Evolutionary conservation across 495 filamentous ascomycete genomes (phyloP).

Genomic region (Trichocladium antarcticum): DNA sequence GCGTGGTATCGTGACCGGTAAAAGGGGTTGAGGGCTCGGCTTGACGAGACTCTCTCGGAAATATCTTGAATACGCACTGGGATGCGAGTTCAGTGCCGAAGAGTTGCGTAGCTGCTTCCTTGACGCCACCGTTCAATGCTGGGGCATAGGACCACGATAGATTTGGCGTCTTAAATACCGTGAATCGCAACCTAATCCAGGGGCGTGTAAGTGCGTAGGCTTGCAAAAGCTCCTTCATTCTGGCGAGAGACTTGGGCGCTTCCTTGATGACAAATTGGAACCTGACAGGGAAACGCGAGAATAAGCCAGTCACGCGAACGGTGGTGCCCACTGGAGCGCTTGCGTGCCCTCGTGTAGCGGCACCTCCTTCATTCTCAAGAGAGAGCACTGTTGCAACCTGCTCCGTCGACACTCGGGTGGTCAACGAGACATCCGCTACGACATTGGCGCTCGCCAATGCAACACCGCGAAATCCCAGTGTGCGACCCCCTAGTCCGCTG

Average conservation of each 20-base stretch:
- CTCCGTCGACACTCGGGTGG: conserved; percentile 62
- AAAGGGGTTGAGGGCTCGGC: background rate
- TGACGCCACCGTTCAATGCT: conserved; percentile 38
- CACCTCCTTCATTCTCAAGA: conserved; percentile 31
- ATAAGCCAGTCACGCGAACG: conserved; percentile 55
- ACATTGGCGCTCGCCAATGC: conserved; percentile 71
- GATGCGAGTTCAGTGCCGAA: conserved; percentile 55
- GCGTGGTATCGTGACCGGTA: background rate
- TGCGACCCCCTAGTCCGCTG: conserved; percentile 49
- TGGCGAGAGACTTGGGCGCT: conserved; percentile 47
- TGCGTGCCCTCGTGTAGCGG: conserved; percentile 30
- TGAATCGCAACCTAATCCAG: conserved; percentile 51
- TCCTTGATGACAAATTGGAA: conserved; percentile 53
- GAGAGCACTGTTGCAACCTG: conserved; percentile 42
- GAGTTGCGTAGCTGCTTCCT: conserved; percentile 58
- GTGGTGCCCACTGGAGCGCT: conserved; percentile 73
- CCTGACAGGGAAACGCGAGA: conserved; percentile 64
- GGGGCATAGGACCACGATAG: conserved; percentile 66
- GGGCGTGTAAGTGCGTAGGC: conserved; percentile 66
- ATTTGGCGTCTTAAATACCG: conserved; percentile 52
- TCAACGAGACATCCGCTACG: conserved; percentile 53
- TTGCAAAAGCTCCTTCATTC: conserved; percentile 58
- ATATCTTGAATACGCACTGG: conserved; percentile 28
- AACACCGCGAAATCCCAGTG: conserved; percentile 78
- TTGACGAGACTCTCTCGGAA: background rate